Conservation (phyloP, 164 flowering plant genomes). For the Malania oleifera region DNA sequence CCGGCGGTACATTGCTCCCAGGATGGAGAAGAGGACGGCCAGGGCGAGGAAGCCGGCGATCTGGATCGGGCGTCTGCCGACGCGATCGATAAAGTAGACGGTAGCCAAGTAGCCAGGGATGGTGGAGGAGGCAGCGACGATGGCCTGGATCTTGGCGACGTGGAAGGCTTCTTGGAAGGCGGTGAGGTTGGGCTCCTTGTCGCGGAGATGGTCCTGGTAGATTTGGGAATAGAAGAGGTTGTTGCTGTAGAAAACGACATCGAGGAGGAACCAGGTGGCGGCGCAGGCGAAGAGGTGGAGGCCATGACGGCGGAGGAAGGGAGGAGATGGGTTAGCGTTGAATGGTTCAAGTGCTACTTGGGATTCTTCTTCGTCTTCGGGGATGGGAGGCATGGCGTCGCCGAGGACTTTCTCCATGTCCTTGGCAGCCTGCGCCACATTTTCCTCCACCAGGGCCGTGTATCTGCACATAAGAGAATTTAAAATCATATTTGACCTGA, state of each 20-base stretch:
- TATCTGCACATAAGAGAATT: slow-evolving; percentile 24
- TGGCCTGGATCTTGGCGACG: slow-evolving; percentile 38
- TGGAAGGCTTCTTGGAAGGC: slow-evolving; percentile 30
- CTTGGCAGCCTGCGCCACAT: slow-evolving; percentile 38
- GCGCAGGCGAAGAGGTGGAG: slow-evolving; percentile 46
- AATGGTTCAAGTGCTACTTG: not conserved
- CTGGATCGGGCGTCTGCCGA: slow-evolving; percentile 51
- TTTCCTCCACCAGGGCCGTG: slow-evolving; percentile 60
- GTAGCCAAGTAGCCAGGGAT: slow-evolving; percentile 63
- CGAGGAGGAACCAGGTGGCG: slow-evolving; percentile 51
- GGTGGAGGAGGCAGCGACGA: slow-evolving; percentile 43
- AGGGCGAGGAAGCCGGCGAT: slow-evolving; percentile 45
- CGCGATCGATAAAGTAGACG: slow-evolving; percentile 48
- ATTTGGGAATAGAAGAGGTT: slow-evolving; percentile 46
- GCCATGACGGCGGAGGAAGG: slow-evolving; percentile 48
- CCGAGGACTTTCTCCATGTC: slow-evolving; percentile 47
- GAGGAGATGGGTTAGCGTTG: slow-evolving; percentile 16
- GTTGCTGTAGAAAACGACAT: slow-evolving; percentile 55
- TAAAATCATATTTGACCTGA: too few relatives aligned
- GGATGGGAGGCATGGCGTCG: slow-evolving; percentile 15
- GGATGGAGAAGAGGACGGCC: slow-evolving; percentile 31
- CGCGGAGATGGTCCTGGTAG: slow-evolving; percentile 6
- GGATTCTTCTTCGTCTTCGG: slow-evolving; percentile 14
- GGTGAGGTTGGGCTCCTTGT: slow-evolving; percentile 1
- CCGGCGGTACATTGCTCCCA: slow-evolving; percentile 27